Evolutionary conservation across 2,329 filamentous ascomycete genomes (phyloP), one percentile per base, ranked within the genome.

Genomic region (Beauveria australis): DNA sequence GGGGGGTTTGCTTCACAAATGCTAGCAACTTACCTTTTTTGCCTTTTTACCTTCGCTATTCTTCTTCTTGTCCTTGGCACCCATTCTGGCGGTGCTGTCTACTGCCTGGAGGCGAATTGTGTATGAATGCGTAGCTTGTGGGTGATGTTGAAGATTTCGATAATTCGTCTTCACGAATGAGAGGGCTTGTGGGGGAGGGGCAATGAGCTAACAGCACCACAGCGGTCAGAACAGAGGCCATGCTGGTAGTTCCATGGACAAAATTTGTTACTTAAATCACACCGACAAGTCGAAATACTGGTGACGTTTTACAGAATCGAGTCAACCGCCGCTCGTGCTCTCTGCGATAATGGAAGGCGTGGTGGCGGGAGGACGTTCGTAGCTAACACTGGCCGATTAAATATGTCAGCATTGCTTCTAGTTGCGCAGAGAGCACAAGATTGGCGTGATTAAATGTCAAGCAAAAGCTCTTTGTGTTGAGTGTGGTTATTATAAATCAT

Each of bases 51-150:
- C 69, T 5, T 81, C 79, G 22, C 65, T 71, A 24, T 66, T 67
- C 66, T 81, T 81, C 66, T 81, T 82, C 67, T 82, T 81, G 63
- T 81, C 79, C 65, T 81, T 82, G 28, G 75, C 79, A 10, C 60
- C 61, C 61, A 62, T 62, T 26, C 19, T 60, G 24, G 43, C 33
- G 40, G 40, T 52, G n/a, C 26, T 53, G 26, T 33, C 80, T 81
- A 28, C 57, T 62, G n/a, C 12, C 40, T 47, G 26, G 54, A 19
- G 3, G 41, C 12, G 16, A 8, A 14, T 24, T 5, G 7, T 43
- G 3, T 37, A 24, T 43, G 16, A 33, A 9, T 3, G 30, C 52
- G 46, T 19, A 28, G 18, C 24, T 47, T 46, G 59, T 61, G 37
- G 52, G 40, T 19, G 24, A 54, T 37, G 18, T 26, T 56, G 53